Percentiles rank a stretch among this genome's conserved stretches.
Evolutionary conservation across 2,329 filamentous ascomycete genomes (phyloP).

Genomic region (Colletotrichum spaethianum): DNA sequence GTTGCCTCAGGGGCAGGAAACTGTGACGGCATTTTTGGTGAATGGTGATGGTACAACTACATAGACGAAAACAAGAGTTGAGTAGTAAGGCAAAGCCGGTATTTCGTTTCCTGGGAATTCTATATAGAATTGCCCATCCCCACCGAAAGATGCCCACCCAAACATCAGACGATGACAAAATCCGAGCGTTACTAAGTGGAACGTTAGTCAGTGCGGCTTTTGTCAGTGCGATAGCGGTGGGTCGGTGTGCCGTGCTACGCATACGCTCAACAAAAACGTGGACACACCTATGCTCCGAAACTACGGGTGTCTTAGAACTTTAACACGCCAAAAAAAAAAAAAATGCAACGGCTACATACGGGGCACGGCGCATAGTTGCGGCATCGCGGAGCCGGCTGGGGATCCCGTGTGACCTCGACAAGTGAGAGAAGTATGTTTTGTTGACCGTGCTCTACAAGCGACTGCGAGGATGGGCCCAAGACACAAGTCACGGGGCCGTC

Average conservation of each 20-base stretch:
- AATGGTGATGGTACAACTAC: neutral
- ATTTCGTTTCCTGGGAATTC: neutral
- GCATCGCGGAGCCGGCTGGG: constrained; percentile 20
- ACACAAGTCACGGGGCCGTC: constrained; percentile 8
- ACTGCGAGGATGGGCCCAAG: neutral
- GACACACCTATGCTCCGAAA: constrained; percentile 1
- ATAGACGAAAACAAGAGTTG: neutral
- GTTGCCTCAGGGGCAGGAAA: neutral
- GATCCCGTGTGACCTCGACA: neutral
- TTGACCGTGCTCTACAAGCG: constrained; percentile 37
- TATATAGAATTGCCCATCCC: constrained; percentile 13
- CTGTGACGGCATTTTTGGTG: constrained; percentile 22
- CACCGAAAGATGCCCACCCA: neutral
- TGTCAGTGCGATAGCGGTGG: constrained; percentile 26
- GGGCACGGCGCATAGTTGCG: constrained; percentile 19
- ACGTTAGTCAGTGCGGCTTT: constrained; percentile 34
- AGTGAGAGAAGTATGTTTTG: neutral
- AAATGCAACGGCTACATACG: constrained; percentile 21
- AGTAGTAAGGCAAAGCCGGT: neutral
- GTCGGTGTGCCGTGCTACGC: neutral
- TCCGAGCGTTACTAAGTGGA: constrained; percentile 35
- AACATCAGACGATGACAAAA: constrained; percentile 23
- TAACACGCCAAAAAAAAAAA: neutral
- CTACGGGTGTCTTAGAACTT: constrained; percentile 15
- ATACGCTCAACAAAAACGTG: constrained; percentile 3